Conservation (phyloP, 495 filamentous ascomycete species). For the Penicillium bovifimosum region DNA sequence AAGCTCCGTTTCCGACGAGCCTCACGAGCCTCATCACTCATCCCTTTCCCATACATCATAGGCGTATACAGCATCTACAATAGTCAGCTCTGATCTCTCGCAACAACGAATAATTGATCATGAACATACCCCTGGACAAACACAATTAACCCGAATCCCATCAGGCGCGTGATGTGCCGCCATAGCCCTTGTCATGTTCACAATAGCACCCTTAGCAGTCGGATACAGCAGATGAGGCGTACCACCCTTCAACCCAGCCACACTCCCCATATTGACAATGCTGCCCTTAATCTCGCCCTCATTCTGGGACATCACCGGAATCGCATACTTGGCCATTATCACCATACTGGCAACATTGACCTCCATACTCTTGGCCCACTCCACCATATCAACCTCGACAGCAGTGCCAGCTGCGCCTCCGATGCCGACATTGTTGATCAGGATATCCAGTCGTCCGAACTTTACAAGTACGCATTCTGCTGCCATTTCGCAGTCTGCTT, state of each 20-base stretch:
- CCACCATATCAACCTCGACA: conserved; percentile 47
- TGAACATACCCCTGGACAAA: conserved; percentile 45
- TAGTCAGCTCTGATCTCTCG: neutral
- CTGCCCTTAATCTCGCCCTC: conserved; percentile 32
- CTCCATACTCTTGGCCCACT: conserved; percentile 48
- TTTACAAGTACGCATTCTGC: conserved; percentile 33
- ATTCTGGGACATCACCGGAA: conserved; percentile 50
- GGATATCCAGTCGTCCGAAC: conserved; percentile 50
- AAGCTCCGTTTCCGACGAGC: conserved; percentile 45
- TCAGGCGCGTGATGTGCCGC: conserved; percentile 50
- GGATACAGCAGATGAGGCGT: conserved; percentile 57
- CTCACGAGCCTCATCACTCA: conserved; percentile 44
- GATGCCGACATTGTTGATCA: conserved; percentile 55
- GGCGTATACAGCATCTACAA: conserved; percentile 52
- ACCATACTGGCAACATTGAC: conserved; percentile 58
- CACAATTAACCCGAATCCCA: conserved; percentile 54
- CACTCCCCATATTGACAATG: conserved; percentile 55
- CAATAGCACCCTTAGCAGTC: conserved; percentile 54
- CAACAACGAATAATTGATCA: neutral
- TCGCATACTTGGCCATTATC: conserved; percentile 48
- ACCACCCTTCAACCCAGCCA: conserved; percentile 52
- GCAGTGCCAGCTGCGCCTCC: conserved; percentile 49
- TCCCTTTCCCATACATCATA: conserved; percentile 51
- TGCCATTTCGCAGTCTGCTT: conserved; percentile 38
- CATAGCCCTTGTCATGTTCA: conserved; percentile 57